Evolutionary conservation across 805 yeast species (phyloP), one percentile per base, ranked within the genome.

Genomic region (Scheffersomyces spartinae): DNA sequence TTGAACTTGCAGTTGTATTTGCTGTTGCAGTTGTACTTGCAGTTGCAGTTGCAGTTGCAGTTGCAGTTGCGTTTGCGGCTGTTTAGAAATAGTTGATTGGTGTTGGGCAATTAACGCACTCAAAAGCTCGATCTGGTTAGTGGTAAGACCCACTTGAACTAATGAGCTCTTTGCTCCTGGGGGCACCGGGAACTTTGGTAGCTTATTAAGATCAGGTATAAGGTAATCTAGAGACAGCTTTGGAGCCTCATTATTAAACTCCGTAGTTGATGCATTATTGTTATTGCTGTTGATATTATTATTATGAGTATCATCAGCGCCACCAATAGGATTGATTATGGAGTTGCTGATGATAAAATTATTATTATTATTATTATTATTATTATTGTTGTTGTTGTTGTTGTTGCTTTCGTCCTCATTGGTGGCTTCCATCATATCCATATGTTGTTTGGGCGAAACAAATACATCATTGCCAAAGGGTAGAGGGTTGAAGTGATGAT

Each of bases 61-160:
- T 6, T 15, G 25, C 5, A 15, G 6, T 6, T 22, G 6, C 25
- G 18, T n/a, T n/a, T n/a, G n/a, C n/a, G n/a, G n/a, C 9, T 14
- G 10, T 18, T 13, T 24, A 9, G 27, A 21, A n/a, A n/a, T 21
- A n/a, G 21, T 15, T 7, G 19, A 56, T 49, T 72, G 75, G 46
- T 79, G 79, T 37, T 74, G 80, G 0, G 85, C 86, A 17, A 79
- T 70, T 26, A 79, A 57, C 0, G 82, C 82, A 5, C 82, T 74
- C 17, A 80, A 53, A 2, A 83, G 72, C 39, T 76, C 82, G 9
- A 80, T 78, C 44, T 80, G 91, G 18, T 71, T 72, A 29, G 64
- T 70, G 2, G 72, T 58, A 21, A 80, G 59, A 0, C 91, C 91
- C 3, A 76, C 83, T 5, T 71, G 67, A 5, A 64, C 64, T 23